These are phyloP conservation scores for Torulaspora delbrueckii DNA, from an alignment of 805 yeast genomes.

Conservation along the genomic window DNA sequence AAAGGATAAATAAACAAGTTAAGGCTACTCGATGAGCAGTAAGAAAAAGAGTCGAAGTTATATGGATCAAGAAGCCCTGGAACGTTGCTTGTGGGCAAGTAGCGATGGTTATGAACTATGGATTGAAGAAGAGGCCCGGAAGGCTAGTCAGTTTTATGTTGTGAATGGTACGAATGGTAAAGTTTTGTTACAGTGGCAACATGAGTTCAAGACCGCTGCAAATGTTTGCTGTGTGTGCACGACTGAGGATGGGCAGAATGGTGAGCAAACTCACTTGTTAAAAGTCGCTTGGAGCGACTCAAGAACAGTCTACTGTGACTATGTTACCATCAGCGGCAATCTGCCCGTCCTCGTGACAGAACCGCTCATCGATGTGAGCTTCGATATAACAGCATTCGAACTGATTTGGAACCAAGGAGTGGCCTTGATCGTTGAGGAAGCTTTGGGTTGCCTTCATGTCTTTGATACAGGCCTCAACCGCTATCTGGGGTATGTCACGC, in stretches of 20 bases:
- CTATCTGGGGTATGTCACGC: conserved; percentile 14
- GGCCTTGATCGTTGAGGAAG: conserved; percentile 10
- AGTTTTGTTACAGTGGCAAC: conserved; percentile 5
- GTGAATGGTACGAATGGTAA: background rate
- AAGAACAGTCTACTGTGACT: conserved; percentile 8
- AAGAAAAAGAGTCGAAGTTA: background rate
- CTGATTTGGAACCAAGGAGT: conserved; percentile 14
- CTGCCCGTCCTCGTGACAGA: conserved; percentile 4
- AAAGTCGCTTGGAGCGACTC: conserved; percentile 4
- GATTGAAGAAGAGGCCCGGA: background rate
- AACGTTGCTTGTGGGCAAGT: conserved; percentile 7
- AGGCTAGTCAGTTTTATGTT: conserved; percentile 1
- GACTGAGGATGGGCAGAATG: background rate
- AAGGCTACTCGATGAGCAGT: background rate
- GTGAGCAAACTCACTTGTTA: background rate
- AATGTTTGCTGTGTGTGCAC: conserved; percentile 1
- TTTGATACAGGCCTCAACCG: conserved; percentile 13
- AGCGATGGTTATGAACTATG: background rate
- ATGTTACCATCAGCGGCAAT: conserved; percentile 5
- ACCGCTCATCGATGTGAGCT: conserved; percentile 10
- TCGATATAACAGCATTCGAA: conserved; percentile 12
- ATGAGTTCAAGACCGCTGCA: conserved; percentile 1
- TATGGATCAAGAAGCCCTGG: background rate
- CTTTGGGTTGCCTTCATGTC: conserved; percentile 11
- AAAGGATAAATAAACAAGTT: conserved; percentile 5